These are phyloP conservation scores for Aspergillus cejpii DNA, from an alignment of 2,329 filamentous ascomycete genomes.

Conservation along the genomic window DNA sequence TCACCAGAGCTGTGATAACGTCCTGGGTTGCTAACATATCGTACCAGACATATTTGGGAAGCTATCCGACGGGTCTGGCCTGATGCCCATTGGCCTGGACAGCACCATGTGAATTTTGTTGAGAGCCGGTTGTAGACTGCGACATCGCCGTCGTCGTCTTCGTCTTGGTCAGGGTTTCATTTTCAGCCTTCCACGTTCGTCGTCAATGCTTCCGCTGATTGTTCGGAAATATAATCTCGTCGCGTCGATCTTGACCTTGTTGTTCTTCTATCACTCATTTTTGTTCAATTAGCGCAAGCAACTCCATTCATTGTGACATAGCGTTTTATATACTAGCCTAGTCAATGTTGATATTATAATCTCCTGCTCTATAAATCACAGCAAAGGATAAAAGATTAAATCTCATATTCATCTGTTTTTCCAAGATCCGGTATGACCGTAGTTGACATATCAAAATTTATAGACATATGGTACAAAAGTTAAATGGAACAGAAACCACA, in stretches of 20 bases:
- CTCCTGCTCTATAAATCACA: neutral
- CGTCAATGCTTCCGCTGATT: neutral
- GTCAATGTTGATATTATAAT: neutral
- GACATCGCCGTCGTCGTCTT: constrained; percentile 2
- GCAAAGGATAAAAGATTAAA: too few species aligned
- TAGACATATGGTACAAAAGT: neutral
- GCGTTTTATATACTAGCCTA: constrained; percentile 4
- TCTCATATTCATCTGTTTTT: too few species aligned
- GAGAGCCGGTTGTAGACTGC: constrained; percentile 73
- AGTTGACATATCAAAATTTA: neutral
- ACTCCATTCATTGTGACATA: constrained; percentile 4
- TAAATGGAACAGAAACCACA: neutral
- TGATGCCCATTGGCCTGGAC: constrained; percentile 73
- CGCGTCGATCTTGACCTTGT: neutral
- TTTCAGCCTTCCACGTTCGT: constrained; percentile 15
- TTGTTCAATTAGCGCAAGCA: constrained; percentile 1
- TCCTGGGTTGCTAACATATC: constrained; percentile 12
- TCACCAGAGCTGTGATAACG: neutral
- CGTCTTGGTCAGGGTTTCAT: neutral
- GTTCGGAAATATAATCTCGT: neutral
- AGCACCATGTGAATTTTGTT: constrained; percentile 60
- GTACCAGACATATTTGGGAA: constrained; percentile 79
- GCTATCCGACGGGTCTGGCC: constrained; percentile 89
- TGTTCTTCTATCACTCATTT: neutral
- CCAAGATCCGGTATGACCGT: too few species aligned